Base-by-base conservation (phyloP, 805 yeast species). In the Ogataea trehaloabstinens region DNA sequence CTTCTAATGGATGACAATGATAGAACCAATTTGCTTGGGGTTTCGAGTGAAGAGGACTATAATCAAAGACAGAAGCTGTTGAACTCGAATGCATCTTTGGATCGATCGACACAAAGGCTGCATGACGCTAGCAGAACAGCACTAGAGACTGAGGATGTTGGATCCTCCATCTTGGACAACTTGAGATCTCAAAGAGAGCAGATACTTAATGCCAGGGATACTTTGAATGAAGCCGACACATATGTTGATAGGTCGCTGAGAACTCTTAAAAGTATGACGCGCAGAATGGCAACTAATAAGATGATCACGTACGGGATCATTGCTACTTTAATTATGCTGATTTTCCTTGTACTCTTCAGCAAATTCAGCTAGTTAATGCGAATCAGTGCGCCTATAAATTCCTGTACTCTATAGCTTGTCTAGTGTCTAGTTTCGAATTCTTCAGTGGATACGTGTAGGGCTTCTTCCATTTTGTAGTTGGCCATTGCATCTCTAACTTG, bases 181-280 rank as follows among this genome's bases (percentile, higher is more conserved):
- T 68, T 93, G 49, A 74, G 96, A 44, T 82, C 95, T 19, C 99
- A 93, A 66, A 72, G 99, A 42, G 99, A 93, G 55, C 97, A 95
- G 56, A 76, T 93, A 31, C 68, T 78, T 38, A 88, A 90, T 52
- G 79, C 96, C 17, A 78, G 97, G 61, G 85, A 84, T 52, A 86
- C 95, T 0, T 68, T 93, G 35, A 76, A 76, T 63, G 91, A 89
- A 46, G 98, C 98, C 0, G 98, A 93, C 58, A 79, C 84, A 1
- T 88, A 90, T 55, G 96, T 93, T 37, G 98, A 93, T 63, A 82
- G 85, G 57, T 82, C 93, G 40, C 75, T 93, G 40, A 77, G 85
- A 41, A 93, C 98, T 1, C 69, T 93, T 53, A 80, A 88, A 53
- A 74, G 86, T 15, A 93, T 93, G 99, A 84, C 95, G 19, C 75